A percentile compares a stretch with the other conserved stretches of the same genome.
phyloP scores from a whole-genome alignment of 257 asterid species.

The Solanum habrochaites region DNA sequence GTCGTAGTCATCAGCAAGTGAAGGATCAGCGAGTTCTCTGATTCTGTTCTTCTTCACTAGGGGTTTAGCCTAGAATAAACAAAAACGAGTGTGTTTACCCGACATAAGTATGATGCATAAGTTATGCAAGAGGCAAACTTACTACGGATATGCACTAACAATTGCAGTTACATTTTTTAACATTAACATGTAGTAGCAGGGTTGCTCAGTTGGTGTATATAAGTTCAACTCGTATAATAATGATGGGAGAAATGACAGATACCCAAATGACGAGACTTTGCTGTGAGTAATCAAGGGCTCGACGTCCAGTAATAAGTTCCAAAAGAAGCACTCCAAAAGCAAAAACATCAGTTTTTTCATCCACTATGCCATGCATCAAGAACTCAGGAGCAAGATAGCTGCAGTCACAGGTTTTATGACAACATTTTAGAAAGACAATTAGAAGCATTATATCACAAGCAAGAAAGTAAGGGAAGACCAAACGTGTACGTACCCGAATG shows the following conservation, averaged over 20 bases:
- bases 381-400: slow-evolving; percentile 93
- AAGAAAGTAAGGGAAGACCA: not conserved
- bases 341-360: slow-evolving; percentile 79
- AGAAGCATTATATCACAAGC: not conserved
- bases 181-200: not conserved
- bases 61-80: slow-evolving; percentile 59
- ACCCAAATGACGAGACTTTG: slow-evolving; percentile 99
- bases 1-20: slow-evolving; percentile 44
- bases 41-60: slow-evolving; percentile 73
- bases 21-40: slow-evolving; percentile 70
- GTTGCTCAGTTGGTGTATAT: not conserved
- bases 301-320: slow-evolving; percentile 88
- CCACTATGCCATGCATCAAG: slow-evolving; percentile 93
- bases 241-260: slow-evolving; percentile 2
- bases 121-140: not conserved
- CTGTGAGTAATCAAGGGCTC: slow-evolving; percentile 85
- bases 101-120: not conserved
- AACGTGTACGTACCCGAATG: slow-evolving; percentile 37
- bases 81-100: not conserved
- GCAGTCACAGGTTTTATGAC: slow-evolving; percentile 3
- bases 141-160: not conserved
- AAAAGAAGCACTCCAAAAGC: slow-evolving; percentile 79
- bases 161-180: not conserved
- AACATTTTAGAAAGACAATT: not conserved
- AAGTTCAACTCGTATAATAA: not conserved